Base-by-base conservation (phyloP, 257 asterid species). In the Solanum gandarillasii region DNA sequence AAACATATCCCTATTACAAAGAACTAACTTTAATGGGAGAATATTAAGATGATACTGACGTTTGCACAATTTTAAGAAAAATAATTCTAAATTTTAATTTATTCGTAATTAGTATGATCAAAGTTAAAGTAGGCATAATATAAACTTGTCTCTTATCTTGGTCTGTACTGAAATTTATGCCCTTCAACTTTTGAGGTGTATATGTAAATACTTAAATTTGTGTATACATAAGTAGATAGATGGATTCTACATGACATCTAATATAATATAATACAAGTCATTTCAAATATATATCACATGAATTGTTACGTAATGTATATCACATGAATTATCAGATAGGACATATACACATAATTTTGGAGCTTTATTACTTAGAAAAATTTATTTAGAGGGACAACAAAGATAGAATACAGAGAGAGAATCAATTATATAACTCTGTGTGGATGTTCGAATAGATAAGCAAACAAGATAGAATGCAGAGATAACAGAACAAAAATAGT, bases 231-330 rank as follows among this genome's bases (percentile, higher is more conserved):
- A 58, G 1, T 58, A 58, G 2, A 58, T 20, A 58, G 0, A 20
- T 0, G 1, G 0, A 3, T 58, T 58, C 2, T 58, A 21, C 2
- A 20, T 58, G 27, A 58, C 5, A 58, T 58, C 0, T 3, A 7
- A 20, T 55, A 58, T 58, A 21, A 7, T 12, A 58, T 7, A 58
- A 58, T 20, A 58, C 2, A 58, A 58, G 21, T 21, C 2, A 7
- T 58, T 20, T 58, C 25, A 21, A 3, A 58, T 55, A 7, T 18
- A 2, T 55, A 55, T 55, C 65, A 20, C 2, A 58, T 20, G 4
- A 58, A 58, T 58, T 58, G 2, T 7, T 52, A 14, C 8, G 60
- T 48, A 55, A 55, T 58, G 2, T 7, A 58, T 55, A 18, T 55
- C 23, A 55, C n/a, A 58, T 7, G 5, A 58, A 58, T 20, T 58